Conservation (phyloP, 495 filamentous ascomycete genomes). For the Annulohypoxylon nitens region DNA sequence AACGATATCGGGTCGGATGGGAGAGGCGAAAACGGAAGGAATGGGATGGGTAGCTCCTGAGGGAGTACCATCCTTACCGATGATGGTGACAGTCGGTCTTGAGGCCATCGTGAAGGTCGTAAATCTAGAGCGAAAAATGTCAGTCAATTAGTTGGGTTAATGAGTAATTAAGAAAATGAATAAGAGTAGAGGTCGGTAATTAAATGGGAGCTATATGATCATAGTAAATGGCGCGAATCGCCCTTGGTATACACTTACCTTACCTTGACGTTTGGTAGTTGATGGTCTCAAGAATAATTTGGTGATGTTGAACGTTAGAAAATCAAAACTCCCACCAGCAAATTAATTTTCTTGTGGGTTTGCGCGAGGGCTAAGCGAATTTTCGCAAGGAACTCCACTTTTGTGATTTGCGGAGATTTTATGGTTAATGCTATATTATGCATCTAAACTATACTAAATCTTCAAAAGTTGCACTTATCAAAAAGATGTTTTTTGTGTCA, state of each 20-base stretch:
- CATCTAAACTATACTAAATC: background rate
- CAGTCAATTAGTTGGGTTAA: conserved; percentile 19
- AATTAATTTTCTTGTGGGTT: conserved; percentile 54
- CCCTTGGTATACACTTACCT: conserved; percentile 44
- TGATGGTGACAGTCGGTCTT: conserved; percentile 94
- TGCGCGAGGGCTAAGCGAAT: conserved; percentile 52
- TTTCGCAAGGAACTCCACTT: conserved; percentile 30
- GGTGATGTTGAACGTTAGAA: conserved; percentile 47
- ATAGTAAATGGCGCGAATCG: background rate
- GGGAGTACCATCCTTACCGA: conserved; percentile 91
- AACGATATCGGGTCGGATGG: conserved; percentile 98
- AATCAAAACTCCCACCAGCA: conserved; percentile 36
- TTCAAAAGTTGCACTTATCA: background rate
- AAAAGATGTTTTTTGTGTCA: background rate
- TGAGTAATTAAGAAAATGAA: background rate
- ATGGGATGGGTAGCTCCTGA: conserved; percentile 88
- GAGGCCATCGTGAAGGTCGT: conserved; percentile 80
- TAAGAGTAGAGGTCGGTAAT: background rate
- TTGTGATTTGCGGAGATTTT: background rate
- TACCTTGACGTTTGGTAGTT: conserved; percentile 51
- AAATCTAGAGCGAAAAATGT: conserved; percentile 30
- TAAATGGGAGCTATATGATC: conserved; percentile 5
- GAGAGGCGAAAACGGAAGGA: conserved; percentile 92
- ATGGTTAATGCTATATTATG: background rate
- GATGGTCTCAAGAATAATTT: conserved; percentile 45